Evolutionary conservation across 2,329 filamentous ascomycete species (phyloP).

Genomic region (Neocatenulostroma microsporum): DNA sequence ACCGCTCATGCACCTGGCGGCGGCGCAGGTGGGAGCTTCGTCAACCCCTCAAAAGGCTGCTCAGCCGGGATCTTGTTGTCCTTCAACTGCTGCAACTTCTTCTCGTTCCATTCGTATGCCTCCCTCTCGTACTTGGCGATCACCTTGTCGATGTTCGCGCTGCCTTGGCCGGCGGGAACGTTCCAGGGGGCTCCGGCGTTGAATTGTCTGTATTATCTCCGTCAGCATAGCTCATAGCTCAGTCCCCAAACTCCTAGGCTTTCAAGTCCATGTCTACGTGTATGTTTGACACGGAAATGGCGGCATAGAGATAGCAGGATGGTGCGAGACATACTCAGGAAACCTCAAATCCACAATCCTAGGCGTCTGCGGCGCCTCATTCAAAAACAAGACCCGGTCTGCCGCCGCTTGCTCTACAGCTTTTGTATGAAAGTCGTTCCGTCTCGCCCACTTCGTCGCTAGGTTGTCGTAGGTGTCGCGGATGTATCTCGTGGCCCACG

Average conservation of each 20-base stretch:
- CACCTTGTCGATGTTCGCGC: slow-evolving; percentile 51
- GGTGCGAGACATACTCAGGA: slow-evolving; percentile 52
- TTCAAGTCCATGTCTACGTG: too few relatives aligned
- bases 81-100: slow-evolving; percentile 42
- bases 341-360: slow-evolving; percentile 49
- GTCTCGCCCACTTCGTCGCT: slow-evolving; percentile 46
- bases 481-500: slow-evolving; percentile 45
- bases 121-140: slow-evolving; percentile 56
- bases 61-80: slow-evolving; percentile 30
- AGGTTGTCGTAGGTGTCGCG: slow-evolving; percentile 49
- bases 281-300: too few relatives aligned
- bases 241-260: neutral
- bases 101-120: slow-evolving; percentile 49
- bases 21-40: slow-evolving; percentile 19
- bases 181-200: slow-evolving; percentile 58
- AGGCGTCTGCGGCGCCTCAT: slow-evolving; percentile 38
- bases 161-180: slow-evolving; percentile 51
- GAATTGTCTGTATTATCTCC: slow-evolving; percentile 44
- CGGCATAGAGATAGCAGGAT: too few relatives aligned
- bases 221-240: neutral
- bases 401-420: slow-evolving; percentile 56
- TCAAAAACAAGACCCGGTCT: slow-evolving; percentile 54
- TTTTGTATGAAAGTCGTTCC: slow-evolving; percentile 53
- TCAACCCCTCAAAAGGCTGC: slow-evolving; percentile 21
- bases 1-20: slow-evolving; percentile 5